These are phyloP conservation scores for Leccinum pellstonianum DNA, from an alignment of 768 basidiomycete species.

Conservation along the genomic window DNA sequence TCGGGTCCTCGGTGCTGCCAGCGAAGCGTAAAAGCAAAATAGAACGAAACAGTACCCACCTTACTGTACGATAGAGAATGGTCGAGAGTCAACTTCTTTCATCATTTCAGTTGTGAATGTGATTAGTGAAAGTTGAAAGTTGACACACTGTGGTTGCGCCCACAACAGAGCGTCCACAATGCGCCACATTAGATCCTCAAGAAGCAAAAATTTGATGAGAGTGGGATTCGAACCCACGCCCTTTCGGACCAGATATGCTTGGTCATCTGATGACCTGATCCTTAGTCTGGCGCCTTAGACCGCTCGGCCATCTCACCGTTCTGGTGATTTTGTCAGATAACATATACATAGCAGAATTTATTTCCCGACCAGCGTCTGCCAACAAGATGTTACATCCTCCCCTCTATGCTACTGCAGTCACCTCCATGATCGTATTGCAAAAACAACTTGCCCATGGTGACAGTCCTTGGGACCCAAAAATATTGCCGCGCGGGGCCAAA, in stretches of 20 bases:
- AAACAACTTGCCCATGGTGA: background rate
- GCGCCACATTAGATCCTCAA: background rate
- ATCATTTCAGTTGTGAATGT: background rate
- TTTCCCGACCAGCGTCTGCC: background rate
- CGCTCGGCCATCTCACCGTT: conserved; percentile 53
- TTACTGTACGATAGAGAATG: too few relatives aligned
- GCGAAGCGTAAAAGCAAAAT: background rate
- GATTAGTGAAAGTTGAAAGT: background rate
- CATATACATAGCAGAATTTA: background rate
- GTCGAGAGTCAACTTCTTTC: background rate
- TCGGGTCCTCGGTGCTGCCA: conserved; percentile 4
- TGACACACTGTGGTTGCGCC: background rate
- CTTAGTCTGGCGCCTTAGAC: conserved; percentile 65
- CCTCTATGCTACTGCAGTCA: too few relatives aligned
- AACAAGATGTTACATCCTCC: too few relatives aligned
- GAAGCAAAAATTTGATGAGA: conserved; percentile 25
- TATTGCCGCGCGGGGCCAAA: too few relatives aligned
- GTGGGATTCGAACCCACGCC: conserved; percentile 45
- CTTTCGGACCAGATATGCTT: conserved; percentile 37
- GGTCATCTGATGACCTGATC: conserved; percentile 35
- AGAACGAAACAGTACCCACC: background rate
- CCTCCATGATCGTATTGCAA: background rate
- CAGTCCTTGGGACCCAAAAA: background rate
- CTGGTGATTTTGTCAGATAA: background rate
- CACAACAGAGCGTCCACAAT: background rate